phyloP scores from a whole-genome alignment of 176 grass and related monocot genomes.

The Elymus sibiricus region DNA sequence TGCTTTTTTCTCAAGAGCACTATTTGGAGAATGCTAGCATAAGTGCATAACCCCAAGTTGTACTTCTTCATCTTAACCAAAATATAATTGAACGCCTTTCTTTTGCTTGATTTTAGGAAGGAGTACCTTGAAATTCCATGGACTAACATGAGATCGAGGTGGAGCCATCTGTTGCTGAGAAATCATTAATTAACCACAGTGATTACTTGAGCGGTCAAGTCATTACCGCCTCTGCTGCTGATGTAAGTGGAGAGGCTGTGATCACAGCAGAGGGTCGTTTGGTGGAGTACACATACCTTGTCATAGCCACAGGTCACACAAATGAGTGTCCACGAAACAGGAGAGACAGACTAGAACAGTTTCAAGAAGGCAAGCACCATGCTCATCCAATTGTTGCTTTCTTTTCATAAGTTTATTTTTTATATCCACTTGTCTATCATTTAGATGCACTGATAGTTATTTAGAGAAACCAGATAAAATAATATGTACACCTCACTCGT shows the following conservation, averaged over 20 bases:
- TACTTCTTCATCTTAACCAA: background rate
- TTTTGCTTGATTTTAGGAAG: conserved; percentile 32
- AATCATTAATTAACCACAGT: conserved; percentile 46
- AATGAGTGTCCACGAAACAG: conserved; percentile 8
- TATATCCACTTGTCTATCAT: background rate
- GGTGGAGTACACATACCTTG: conserved; percentile 41
- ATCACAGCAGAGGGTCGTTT: conserved; percentile 36
- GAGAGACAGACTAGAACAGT: conserved; percentile 37
- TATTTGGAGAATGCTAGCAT: background rate
- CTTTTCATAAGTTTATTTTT: background rate
- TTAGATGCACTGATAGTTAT: background rate
- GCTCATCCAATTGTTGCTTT: background rate
- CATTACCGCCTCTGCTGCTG: conserved; percentile 25
- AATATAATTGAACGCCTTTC: background rate
- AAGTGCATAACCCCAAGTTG: background rate
- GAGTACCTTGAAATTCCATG: conserved; percentile 56
- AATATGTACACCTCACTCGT: background rate
- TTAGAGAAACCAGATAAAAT: background rate
- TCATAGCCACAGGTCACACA: conserved; percentile 46
- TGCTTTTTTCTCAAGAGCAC: background rate
- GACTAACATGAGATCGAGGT: conserved; percentile 40
- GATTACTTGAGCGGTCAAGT: conserved; percentile 38
- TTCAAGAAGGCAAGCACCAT: conserved; percentile 39
- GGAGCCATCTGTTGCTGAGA: conserved; percentile 42
- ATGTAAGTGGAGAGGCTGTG: conserved; percentile 43